These are phyloP conservation scores for Fraxinus angustifolia DNA, from an alignment of 305 asterid genomes.

Conservation along the genomic window DNA sequence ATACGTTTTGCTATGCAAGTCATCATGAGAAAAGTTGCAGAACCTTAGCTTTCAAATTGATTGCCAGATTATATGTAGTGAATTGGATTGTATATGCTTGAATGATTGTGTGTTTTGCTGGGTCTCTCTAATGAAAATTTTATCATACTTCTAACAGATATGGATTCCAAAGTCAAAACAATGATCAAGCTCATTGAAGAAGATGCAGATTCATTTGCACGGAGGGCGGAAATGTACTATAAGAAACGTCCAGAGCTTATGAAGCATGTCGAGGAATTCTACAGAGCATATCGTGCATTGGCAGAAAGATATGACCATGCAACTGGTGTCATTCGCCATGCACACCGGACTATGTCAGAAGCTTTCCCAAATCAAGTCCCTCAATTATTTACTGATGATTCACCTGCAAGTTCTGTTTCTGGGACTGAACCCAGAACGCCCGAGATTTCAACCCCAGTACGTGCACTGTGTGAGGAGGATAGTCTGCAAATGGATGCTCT, in stretches of 20 bases:
- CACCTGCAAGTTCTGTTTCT: conserved; percentile 48
- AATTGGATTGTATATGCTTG: background rate
- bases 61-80: conserved; percentile 3
- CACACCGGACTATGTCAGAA: conserved; percentile 85
- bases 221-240: conserved; percentile 98
- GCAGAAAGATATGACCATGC: conserved; percentile 98
- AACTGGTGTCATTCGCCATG: conserved; percentile 95
- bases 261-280: conserved; percentile 92
- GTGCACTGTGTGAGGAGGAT: conserved; percentile 31
- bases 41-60: conserved; percentile 6
- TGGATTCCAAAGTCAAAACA: conserved; percentile 84
- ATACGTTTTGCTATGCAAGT: background rate
- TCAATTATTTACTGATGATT: conserved; percentile 55
- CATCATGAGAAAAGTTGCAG: background rate
- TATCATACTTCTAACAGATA: conserved; percentile 44
- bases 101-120: conserved; percentile 13
- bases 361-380: conserved; percentile 80
- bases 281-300: conserved; percentile 91
- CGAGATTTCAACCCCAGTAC: conserved; percentile 39
- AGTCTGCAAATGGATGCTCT: conserved; percentile 28
- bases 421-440: conserved; percentile 56
- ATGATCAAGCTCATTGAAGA: conserved; percentile 97
- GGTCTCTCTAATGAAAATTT: conserved; percentile 12
- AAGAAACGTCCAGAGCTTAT: conserved; percentile 98
- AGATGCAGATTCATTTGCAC: conserved; percentile 96